Evolutionary conservation across 805 yeast species (phyloP), one percentile per base, ranked within the genome.

Genomic region (Debaryomyces tyrocola): DNA sequence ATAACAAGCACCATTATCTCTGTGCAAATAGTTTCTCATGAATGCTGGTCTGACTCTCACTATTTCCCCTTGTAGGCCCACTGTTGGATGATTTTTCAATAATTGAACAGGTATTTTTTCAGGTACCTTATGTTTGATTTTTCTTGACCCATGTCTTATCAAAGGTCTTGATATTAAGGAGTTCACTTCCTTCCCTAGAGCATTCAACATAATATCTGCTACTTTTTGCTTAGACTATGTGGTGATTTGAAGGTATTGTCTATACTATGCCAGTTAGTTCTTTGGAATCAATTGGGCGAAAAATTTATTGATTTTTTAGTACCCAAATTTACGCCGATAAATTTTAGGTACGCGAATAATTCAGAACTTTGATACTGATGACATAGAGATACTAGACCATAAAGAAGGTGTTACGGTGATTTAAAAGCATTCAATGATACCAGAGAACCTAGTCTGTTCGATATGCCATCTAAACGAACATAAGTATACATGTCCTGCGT

Each of bases 401-500:
- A 35, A 6, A 15, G 7, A n/a, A 20, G 40, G 12, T 17, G 18
- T 9, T 20, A 14, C 20, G 14, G 24, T 4, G n/a, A 20, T 31
- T 41, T 33, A 40, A n/a, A 20, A 4, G 7, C 6, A 37, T 14
- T 20, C 40, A 20, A 43, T 47, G 51, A 28, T 15, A 15, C 12
- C 28, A 11, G 44, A 44, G 12, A 28, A 37, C 14, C 20, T 40
- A 6, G 41, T 52, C 27, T 72, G 77, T 54, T 50, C 64, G 12
- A 60, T 73, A 34, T 73, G 78, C 48, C 67, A 64, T 14, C 51
- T 57, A n/a, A 59, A 63, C 33, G 51, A 51, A 10, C 70, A 74
- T 46, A 86, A 84, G 57, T 91, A 91, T 61, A 82, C 76, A 11
- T 91, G 97, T 62, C 97, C 97, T 0, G 84, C 85, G 14, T 91